Conservation (phyloP, 2,329 filamentous ascomycete species). For the Neopestalotiopsis sp. region DNA sequence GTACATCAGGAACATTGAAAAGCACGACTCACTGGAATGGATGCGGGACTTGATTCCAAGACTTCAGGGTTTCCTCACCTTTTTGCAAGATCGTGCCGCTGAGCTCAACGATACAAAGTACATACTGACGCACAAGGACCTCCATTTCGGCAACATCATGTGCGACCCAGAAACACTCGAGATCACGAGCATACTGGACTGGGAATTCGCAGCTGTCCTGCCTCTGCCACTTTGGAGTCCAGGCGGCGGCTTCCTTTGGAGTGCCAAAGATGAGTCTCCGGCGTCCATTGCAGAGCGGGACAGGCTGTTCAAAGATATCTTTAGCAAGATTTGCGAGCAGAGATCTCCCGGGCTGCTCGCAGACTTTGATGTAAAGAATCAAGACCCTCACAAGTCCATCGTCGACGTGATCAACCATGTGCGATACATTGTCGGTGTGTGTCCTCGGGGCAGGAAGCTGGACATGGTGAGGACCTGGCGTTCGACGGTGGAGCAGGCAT, state of each 20-base stretch:
- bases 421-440: constrained; percentile 19
- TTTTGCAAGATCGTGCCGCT: constrained; percentile 12
- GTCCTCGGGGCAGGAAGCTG: constrained; percentile 5
- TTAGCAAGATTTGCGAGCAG: constrained; percentile 26
- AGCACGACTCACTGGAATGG: constrained; percentile 30
- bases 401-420: neutral
- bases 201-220: constrained; percentile 43
- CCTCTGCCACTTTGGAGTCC: constrained; percentile 42
- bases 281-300: constrained; percentile 30
- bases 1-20: constrained; percentile 34
- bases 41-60: constrained; percentile 34
- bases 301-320: constrained; percentile 26
- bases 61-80: constrained; percentile 29
- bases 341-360: neutral
- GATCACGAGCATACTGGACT: constrained; percentile 41
- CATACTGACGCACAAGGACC: constrained; percentile 41
- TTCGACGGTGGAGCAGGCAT: constrained; percentile 5
- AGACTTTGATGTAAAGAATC: constrained; percentile 8
- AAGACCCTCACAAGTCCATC: constrained; percentile 2
- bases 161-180: constrained; percentile 28
- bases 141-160: constrained; percentile 44
- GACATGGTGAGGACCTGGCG: constrained; percentile 6
- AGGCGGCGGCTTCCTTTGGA: constrained; percentile 40
- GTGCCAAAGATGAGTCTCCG: constrained; percentile 22
- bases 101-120: constrained; percentile 28